A percentile compares a stretch with the other conserved stretches of the same genome.
Evolutionary conservation across 1,284 basidiomycete genomes (phyloP).

Genomic region (Sporisorium graminicola): DNA sequence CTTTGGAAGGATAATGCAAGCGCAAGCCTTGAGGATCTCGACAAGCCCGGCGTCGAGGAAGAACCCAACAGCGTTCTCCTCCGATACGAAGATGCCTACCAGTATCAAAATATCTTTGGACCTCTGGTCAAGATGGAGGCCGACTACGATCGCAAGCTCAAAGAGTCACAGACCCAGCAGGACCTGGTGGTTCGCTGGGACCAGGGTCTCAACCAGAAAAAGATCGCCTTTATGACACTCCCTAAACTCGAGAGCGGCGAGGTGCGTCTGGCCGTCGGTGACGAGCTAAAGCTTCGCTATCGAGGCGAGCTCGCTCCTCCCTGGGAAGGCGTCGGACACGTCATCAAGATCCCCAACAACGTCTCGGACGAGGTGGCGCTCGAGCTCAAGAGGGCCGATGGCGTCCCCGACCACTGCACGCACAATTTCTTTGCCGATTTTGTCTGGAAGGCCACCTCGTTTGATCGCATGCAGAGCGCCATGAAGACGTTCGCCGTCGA

Average conservation of each 20-base stretch:
- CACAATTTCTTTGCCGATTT: constrained; percentile 97
- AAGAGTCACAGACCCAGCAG: constrained; percentile 98
- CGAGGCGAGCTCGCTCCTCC: constrained; percentile 80
- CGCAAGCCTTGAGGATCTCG: constrained; percentile 94
- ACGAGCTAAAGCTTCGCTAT: constrained; percentile 92
- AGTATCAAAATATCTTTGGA: constrained; percentile 99
- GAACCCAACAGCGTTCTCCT: constrained; percentile 91
- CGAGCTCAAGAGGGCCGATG: constrained; percentile 89
- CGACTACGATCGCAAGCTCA: constrained; percentile 96
- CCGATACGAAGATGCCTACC: constrained; percentile 95
- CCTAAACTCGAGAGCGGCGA: constrained; percentile 98
- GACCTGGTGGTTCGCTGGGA: constrained; percentile 97
- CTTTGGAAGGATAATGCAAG: constrained; percentile 96
- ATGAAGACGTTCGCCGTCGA: constrained; percentile 99
- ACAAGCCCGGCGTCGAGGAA: constrained; percentile 79
- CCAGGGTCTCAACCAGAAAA: constrained; percentile 95
- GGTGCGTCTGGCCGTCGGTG: constrained; percentile 94
- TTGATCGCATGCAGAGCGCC: constrained; percentile 97
- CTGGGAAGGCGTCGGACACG: constrained; percentile 98
- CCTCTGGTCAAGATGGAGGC: constrained; percentile 99
- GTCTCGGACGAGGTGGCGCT: constrained; percentile 97
- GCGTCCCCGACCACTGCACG: constrained; percentile 93
- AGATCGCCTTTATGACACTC: constrained; percentile 94
- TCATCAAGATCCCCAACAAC: constrained; percentile 99
- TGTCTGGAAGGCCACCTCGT: constrained; percentile 99